Conservation (phyloP, 2,329 filamentous ascomycete species). For the Xylaria sp. region DNA sequence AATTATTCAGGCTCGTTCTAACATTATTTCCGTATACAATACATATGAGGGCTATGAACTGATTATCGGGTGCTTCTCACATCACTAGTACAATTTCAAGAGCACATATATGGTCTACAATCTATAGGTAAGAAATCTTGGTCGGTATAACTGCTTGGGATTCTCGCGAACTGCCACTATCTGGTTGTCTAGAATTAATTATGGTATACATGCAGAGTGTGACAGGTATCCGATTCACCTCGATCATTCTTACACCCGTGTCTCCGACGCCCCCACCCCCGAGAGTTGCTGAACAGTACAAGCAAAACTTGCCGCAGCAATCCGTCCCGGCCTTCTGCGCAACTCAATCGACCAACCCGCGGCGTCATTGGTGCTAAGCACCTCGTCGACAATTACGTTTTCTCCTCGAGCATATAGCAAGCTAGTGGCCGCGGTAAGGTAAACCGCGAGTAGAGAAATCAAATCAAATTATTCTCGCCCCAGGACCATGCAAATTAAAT, state of each 20-base stretch:
- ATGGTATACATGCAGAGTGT: constrained; percentile 40
- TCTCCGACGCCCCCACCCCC: constrained; percentile 15
- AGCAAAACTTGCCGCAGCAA: constrained; percentile 17
- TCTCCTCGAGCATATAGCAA: constrained; percentile 16
- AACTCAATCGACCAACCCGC: constrained; percentile 23
- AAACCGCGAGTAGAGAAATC: constrained; percentile 27
- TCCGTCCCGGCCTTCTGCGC: constrained; percentile 6
- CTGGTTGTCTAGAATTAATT: constrained; percentile 43
- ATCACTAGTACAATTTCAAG: neutral
- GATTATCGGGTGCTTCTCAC: too few species aligned
- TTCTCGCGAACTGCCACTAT: constrained; percentile 44
- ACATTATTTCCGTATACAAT: too few species aligned
- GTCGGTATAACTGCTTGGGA: constrained; percentile 26
- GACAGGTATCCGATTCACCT: constrained; percentile 11
- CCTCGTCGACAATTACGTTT: constrained; percentile 6
- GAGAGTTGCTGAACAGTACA: constrained; percentile 13
- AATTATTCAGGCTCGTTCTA: too few species aligned
- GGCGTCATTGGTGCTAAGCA: constrained; percentile 17
- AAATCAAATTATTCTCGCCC: constrained; percentile 39
- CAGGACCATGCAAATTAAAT: constrained; percentile 40
- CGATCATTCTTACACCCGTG: constrained; percentile 8
- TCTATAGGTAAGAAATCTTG: neutral
- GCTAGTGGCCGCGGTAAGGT: constrained; percentile 21
- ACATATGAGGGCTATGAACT: too few species aligned
- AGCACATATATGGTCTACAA: neutral